Evolutionary conservation across 139 green algal genomes (phyloP), one percentile per base, ranked within the genome.

Genomic region (Klebsormidium nitens): DNA sequence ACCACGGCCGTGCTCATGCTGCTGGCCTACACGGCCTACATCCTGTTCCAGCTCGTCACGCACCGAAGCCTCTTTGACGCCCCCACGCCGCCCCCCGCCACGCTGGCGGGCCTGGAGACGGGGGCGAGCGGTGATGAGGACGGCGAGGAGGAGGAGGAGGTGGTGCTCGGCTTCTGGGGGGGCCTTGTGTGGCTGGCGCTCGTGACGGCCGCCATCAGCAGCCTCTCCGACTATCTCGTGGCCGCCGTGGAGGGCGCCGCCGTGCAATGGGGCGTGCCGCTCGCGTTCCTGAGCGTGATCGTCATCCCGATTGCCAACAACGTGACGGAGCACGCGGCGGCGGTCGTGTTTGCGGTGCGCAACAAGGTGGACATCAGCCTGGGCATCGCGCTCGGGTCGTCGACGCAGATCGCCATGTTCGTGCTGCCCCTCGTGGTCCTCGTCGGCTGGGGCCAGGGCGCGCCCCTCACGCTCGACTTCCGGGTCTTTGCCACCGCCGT

Each of bases 381-480:
- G 19, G 75, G 72, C 48, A 81, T 81, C 8, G 76, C 76, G 1
- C 48, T 82, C 36, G 76, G 76, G 14, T 69, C 64, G 14, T 69
- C 46, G 26, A 65, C 36, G 14, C 76, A 75, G 49, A 76, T 92
- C 48, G n/a, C 48, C 19, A 71, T 71, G 64, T 71, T 71, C 44
- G 34, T 71, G n/a, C 31, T 71, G 47, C 87, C 87, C 2, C 85
- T 90, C 46, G 84, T 72, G 59, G 87, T 92, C 1, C 57, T 92
- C 31, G 59, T 87, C 35, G 82, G 77, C 0, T 91, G 86, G 87
- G 63, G 36, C 23, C 76, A 87, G 65, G 86, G 75, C 0, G 59
- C 81, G 68, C 83, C 84, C 1, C 75, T 92, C 38, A 83, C 90
- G 76, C 82, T 92, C n/a, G 85, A 92, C 78, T 87, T 91, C 74